phyloP scores from a whole-genome alignment of 306 rosid genomes.

The Lathyrus oleraceus region DNA sequence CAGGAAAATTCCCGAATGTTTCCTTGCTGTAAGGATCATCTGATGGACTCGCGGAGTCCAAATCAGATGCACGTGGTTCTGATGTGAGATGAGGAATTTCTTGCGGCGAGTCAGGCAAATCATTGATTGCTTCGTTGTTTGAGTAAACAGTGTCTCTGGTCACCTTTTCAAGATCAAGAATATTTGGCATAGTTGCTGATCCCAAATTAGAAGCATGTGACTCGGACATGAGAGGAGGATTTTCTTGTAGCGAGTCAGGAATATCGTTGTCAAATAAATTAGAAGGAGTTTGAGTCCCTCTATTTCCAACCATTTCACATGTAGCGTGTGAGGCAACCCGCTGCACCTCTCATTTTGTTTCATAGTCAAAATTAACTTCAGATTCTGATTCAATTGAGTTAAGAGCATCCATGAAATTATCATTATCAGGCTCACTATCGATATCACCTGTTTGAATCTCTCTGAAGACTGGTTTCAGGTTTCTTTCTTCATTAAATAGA shows the following conservation, averaged over 20 bases:
- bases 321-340: constrained; percentile 31
- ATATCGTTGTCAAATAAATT: constrained; percentile 39
- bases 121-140: no score
- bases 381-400: constrained; percentile 86
- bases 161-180: no score
- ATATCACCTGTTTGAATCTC: constrained; percentile 55
- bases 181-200: constrained; percentile 10
- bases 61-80: no score
- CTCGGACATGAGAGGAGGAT: constrained; percentile 35
- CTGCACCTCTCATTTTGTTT: constrained; percentile 67
- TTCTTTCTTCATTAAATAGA: constrained; percentile 46
- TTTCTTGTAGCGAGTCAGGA: constrained; percentile 34
- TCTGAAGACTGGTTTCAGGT: constrained; percentile 39
- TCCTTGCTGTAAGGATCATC: no score
- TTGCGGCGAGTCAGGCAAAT: no score
- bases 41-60: no score
- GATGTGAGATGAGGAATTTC: no score
- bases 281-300: constrained; percentile 43
- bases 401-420: constrained; percentile 72
- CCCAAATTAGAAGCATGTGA: constrained; percentile 26
- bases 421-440: constrained; percentile 81
- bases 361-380: constrained; percentile 75
- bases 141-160: no score
- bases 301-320: constrained; percentile 46
- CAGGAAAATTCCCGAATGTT: no score